Evolutionary conservation across 345 rosid species (phyloP).

Genomic region (Pugionium dolabratum): DNA sequence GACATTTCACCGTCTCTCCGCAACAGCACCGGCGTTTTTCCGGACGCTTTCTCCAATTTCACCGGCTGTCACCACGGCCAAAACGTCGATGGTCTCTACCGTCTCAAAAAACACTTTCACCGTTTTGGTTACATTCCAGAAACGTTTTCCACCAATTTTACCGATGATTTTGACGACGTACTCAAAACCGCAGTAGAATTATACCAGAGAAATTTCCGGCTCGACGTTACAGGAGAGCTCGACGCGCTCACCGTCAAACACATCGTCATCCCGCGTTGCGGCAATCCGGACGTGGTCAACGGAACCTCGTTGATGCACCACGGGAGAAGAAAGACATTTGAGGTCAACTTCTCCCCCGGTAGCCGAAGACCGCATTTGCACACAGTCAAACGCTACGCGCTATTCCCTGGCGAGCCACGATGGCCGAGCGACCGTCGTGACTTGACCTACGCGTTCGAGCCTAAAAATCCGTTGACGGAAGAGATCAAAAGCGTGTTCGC

Average conservation of each 20-base stretch:
- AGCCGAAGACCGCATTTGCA: constrained; percentile 41
- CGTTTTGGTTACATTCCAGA: constrained; percentile 44
- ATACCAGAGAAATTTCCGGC: constrained; percentile 76
- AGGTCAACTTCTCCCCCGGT: constrained; percentile 38
- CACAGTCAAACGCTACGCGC: constrained; percentile 59
- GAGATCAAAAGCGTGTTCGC: constrained; percentile 61
- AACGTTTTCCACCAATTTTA: constrained; percentile 47
- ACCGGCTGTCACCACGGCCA: constrained; percentile 44
- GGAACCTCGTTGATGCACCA: constrained; percentile 76
- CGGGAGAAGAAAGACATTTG: constrained; percentile 42
- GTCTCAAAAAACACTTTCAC: constrained; percentile 39
- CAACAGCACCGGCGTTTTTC: constrained; percentile 35
- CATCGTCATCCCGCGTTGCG: constrained; percentile 76
- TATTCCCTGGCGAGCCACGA: constrained; percentile 69
- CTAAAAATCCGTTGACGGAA: constrained; percentile 45
- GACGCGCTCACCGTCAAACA: constrained; percentile 60
- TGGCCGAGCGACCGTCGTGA: constrained; percentile 60
- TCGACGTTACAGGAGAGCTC: constrained; percentile 70
- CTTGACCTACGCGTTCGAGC: constrained; percentile 68
- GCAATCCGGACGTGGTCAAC: constrained; percentile 85
- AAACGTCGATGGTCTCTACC: constrained; percentile 36
- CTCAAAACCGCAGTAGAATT: constrained; percentile 62
- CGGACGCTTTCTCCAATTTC: constrained; percentile 42
- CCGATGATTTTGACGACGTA: constrained; percentile 65
- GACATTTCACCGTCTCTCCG: constrained; percentile 37